Percentiles rank a stretch among this genome's conserved stretches.
Conservation (phyloP, 1,284 basidiomycete species). For the Ceratobasidium sp. region DNA sequence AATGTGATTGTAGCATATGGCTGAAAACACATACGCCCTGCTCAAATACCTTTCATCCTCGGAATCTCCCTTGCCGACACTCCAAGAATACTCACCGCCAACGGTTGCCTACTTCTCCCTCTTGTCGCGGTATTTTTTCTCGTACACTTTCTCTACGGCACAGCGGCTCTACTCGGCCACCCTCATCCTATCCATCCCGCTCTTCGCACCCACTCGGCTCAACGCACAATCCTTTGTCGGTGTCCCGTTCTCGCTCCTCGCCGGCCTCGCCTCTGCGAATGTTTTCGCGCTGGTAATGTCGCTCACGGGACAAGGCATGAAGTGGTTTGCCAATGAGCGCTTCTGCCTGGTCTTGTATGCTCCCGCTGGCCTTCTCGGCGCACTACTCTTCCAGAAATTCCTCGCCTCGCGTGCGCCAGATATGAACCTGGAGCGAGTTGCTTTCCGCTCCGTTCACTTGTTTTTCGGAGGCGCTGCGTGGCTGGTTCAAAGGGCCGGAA, state of each 20-base stretch:
- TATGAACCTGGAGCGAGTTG: slow-evolving; percentile 42
- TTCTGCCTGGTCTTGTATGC: slow-evolving; percentile 78
- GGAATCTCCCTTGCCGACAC: slow-evolving; percentile 66
- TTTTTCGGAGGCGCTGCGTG: slow-evolving; percentile 42
- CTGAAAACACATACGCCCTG: slow-evolving; percentile 86
- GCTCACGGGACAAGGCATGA: slow-evolving; percentile 70
- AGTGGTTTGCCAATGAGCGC: slow-evolving; percentile 82
- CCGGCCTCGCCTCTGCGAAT: slow-evolving; percentile 71
- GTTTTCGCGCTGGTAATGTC: slow-evolving; percentile 75
- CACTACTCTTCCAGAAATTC: slow-evolving; percentile 55
- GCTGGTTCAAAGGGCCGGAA: slow-evolving; percentile 41
- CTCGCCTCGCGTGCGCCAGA: slow-evolving; percentile 50
- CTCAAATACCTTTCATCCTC: slow-evolving; percentile 77
- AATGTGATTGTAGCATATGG: slow-evolving; percentile 75
- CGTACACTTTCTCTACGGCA: slow-evolving; percentile 74
- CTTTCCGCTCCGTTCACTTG: slow-evolving; percentile 23
- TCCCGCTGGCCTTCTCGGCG: slow-evolving; percentile 73
- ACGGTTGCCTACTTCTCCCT: slow-evolving; percentile 80
- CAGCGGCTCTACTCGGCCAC: slow-evolving; percentile 68
- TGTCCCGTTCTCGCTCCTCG: slow-evolving; percentile 58
- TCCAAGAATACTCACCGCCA: slow-evolving; percentile 61
- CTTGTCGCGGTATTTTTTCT: slow-evolving; percentile 69
- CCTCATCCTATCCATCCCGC: slow-evolving; percentile 53
- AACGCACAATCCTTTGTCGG: slow-evolving; percentile 49
- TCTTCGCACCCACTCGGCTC: slow-evolving; percentile 48